Base-by-base conservation (phyloP, 305 asterid species). In the Nicotiana rustica region DNA sequence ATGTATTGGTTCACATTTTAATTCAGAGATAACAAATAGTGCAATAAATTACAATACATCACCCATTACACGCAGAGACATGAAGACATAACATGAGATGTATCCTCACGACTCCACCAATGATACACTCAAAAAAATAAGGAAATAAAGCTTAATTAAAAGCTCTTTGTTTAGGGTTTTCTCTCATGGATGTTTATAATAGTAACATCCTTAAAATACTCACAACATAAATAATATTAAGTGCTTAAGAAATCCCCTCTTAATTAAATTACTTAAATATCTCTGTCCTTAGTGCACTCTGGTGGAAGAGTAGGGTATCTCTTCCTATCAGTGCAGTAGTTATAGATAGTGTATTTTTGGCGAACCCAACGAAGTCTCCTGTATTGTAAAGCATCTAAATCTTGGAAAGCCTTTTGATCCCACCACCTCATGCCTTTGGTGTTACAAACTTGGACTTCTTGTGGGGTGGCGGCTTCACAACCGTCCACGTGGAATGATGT, bases 401-500 rank as follows among this genome's bases (percentile, higher is more conserved):
- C 89, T 35, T 79, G 85, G 77, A 85, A 89, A 4, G 83, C 89
- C 36, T 67, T 79, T 60, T 85, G 88, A 64, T 89, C 91, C 91
- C 91, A 89, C 91, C 91, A 89, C 59, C 19, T 84, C 19, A 82
- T 69, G 62, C 88, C 90, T 5, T 57, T 41, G 2, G 87, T 79
- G 70, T 83, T 84, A 73, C 90, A 88, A 31, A 82, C 83, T 38
- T 82, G 80, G 66, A 78, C 86, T 33, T 76, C 60, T 19, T 83
- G 86, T 21, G 84, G 85, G 7, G 86, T 83, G 19, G 87, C 56
- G 2, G 90, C 88, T 33, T 73, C 80, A 36, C 91, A 89, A 5
- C 88, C 90, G 3, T 89, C 91, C 8, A 89, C 79, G 80, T 89
- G 89, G 81, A 89, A 89, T 12, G 87, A 84, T 0, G 85, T 87